phyloP scores from a whole-genome alignment of 352 stramenopile species.

The Pythium apleroticum region DNA sequence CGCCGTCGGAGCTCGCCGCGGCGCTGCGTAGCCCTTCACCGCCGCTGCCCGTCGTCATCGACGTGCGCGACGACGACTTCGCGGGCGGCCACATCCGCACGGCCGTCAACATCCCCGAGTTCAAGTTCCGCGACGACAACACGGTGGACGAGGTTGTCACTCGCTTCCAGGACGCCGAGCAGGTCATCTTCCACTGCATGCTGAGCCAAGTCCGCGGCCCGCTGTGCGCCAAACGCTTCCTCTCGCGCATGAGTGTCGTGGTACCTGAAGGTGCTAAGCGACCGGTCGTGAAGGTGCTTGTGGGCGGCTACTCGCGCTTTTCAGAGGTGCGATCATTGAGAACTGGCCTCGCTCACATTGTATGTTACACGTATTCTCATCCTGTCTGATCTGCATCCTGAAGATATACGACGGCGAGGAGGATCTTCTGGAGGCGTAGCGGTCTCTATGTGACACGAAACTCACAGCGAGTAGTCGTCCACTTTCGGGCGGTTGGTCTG shows the following conservation, averaged over 20 bases:
- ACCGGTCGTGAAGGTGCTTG: constrained; percentile 66
- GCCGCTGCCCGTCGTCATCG: constrained; percentile 56
- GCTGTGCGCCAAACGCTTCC: constrained; percentile 77
- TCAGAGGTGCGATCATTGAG: constrained; percentile 28
- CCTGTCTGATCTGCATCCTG: background rate
- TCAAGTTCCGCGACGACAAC: constrained; percentile 78
- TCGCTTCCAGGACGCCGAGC: constrained; percentile 57
- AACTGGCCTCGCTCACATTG: background rate
- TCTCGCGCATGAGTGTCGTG: constrained; percentile 54
- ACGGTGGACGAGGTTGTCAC: constrained; percentile 76
- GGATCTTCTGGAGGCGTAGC: constrained; percentile 26
- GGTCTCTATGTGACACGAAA: background rate
- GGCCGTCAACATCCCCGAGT: constrained; percentile 76
- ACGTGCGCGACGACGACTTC: constrained; percentile 79
- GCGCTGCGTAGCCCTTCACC: constrained; percentile 41
- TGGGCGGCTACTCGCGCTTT: constrained; percentile 74
- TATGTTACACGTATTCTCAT: constrained; percentile 5
- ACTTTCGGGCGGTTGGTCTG: constrained; percentile 51
- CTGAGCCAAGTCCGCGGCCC: constrained; percentile 83
- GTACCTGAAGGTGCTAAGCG: constrained; percentile 44
- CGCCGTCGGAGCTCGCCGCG: constrained; percentile 52
- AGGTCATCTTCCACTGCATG: constrained; percentile 89
- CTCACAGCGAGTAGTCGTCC: constrained; percentile 51
- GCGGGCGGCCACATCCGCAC: constrained; percentile 71
- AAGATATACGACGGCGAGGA: constrained; percentile 27